phyloP scores from a whole-genome alignment of 495 filamentous ascomycete species.

The Beverwykella pulmonaria region DNA sequence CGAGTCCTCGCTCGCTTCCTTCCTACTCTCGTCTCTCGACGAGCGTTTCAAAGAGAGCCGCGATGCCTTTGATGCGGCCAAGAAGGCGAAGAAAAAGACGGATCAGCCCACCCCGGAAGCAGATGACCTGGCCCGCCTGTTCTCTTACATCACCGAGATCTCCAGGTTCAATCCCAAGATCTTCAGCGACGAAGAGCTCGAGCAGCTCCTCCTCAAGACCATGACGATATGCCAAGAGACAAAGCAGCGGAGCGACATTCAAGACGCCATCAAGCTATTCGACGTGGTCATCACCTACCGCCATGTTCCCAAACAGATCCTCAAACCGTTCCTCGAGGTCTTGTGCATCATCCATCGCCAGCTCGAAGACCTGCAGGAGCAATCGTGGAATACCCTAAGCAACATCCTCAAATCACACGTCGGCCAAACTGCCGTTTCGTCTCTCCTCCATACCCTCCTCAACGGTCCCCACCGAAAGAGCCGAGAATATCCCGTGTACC shows the following conservation, averaged over 20 bases:
- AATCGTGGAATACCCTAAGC: constrained; percentile 73
- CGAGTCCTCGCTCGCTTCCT: constrained; percentile 61
- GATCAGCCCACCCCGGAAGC: constrained; percentile 62
- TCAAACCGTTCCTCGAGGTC: constrained; percentile 72
- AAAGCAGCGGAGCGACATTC: constrained; percentile 70
- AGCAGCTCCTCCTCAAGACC: constrained; percentile 65
- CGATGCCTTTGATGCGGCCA: constrained; percentile 49
- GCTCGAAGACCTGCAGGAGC: constrained; percentile 67
- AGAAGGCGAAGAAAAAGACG: constrained; percentile 31
- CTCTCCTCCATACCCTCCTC: constrained; percentile 36
- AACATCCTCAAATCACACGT: constrained; percentile 80
- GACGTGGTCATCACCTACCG: constrained; percentile 79
- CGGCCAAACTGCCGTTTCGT: constrained; percentile 52
- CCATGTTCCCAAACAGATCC: constrained; percentile 67
- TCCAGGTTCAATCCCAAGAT: constrained; percentile 83
- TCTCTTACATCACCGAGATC: constrained; percentile 74
- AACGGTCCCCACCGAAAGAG: constrained; percentile 14
- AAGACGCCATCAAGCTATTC: constrained; percentile 73
- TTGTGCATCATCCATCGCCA: constrained; percentile 81
- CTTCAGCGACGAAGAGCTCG: constrained; percentile 68
- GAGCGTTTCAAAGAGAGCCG: constrained; percentile 58
- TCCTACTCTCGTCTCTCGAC: constrained; percentile 62
- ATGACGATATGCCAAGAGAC: constrained; percentile 77
- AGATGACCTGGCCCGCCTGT: constrained; percentile 66
- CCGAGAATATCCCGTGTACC: constrained; percentile 16